Conservation (phyloP, 495 filamentous ascomycete species). For the Trichocladium antarcticum region DNA sequence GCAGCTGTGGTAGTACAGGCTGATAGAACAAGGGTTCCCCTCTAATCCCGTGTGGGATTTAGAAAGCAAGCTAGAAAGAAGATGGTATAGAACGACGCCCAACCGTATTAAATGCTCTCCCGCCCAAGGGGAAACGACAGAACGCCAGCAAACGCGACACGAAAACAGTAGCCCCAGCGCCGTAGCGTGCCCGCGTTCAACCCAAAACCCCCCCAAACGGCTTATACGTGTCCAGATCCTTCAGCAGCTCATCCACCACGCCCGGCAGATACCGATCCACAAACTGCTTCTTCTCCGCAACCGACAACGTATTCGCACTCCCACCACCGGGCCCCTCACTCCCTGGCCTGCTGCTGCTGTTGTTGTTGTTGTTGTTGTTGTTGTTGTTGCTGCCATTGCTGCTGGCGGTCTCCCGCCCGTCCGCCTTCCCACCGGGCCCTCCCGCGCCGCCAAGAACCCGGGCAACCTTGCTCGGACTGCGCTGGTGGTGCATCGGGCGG, state of each 20-base stretch:
- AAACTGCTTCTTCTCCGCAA: conserved; percentile 77
- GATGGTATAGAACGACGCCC: background rate
- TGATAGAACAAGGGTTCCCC: background rate
- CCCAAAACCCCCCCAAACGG: conserved; percentile 48
- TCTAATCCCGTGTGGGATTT: background rate
- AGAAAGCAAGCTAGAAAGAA: background rate
- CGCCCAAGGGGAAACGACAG: background rate
- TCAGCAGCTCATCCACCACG: conserved; percentile 85
- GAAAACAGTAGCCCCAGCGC: background rate
- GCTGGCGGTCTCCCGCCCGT: too few species aligned
- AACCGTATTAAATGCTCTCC: background rate
- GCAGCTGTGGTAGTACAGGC: background rate
- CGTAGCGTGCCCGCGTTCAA: conserved; percentile 8
- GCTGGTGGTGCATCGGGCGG: too few species aligned
- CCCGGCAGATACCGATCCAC: conserved; percentile 65
- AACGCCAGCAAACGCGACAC: too few species aligned
- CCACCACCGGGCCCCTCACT: conserved; percentile 28
- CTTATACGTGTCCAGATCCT: conserved; percentile 75
- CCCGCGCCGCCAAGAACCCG: conserved; percentile 34
- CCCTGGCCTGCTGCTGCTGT: conserved; percentile 34
- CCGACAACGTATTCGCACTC: conserved; percentile 47
- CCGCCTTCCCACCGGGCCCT: conserved; percentile 18
- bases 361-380: too few species aligned
- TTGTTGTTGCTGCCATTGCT: too few species aligned
- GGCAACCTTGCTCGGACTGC: conserved; percentile 61